These are phyloP conservation scores for Wakefieldia striispora DNA, from an alignment of 768 basidiomycete genomes.

Conservation along the genomic window DNA sequence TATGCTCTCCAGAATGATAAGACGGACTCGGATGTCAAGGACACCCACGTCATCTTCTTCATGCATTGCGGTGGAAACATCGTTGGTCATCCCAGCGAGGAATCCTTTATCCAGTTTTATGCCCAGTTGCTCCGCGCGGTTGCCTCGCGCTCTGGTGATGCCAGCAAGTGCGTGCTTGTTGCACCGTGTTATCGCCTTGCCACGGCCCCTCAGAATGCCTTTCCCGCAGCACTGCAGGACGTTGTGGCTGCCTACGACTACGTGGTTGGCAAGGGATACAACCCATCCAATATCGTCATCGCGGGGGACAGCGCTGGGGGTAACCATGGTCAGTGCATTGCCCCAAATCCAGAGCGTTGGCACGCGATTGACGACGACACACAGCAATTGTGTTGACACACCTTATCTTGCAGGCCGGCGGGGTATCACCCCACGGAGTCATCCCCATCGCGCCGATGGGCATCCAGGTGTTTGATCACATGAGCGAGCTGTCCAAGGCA, in stretches of 20 bases:
- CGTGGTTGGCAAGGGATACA: conserved; percentile 21
- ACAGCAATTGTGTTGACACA: conserved; percentile 24
- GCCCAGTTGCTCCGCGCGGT: background rate
- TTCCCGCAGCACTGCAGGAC: conserved; percentile 7
- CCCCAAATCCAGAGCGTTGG: too few relatives aligned
- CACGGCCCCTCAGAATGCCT: conserved; percentile 6
- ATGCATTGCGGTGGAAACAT: conserved; percentile 26
- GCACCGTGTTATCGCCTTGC: conserved; percentile 8
- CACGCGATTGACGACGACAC: background rate
- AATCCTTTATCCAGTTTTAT: background rate
- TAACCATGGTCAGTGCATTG: conserved; percentile 13
- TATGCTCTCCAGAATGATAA: conserved; percentile 6
- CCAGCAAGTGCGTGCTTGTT: conserved; percentile 1
- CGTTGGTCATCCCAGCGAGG: conserved; percentile 15
- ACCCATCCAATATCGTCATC: conserved; percentile 13
- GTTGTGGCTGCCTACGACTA: conserved; percentile 20
- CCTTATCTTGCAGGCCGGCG: conserved; percentile 49
- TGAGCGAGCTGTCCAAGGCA: conserved; percentile 2
- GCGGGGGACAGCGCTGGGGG: conserved; percentile 27
- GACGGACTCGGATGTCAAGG: background rate
- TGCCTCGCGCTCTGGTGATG: background rate
- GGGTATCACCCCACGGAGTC: conserved; percentile 51
- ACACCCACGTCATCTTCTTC: conserved; percentile 21
- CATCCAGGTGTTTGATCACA: conserved; percentile 1
- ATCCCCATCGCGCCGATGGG: conserved; percentile 49